Evolutionary conservation across 116 monocot species (phyloP).

Genomic region (Papilionanthe hybrid): DNA sequence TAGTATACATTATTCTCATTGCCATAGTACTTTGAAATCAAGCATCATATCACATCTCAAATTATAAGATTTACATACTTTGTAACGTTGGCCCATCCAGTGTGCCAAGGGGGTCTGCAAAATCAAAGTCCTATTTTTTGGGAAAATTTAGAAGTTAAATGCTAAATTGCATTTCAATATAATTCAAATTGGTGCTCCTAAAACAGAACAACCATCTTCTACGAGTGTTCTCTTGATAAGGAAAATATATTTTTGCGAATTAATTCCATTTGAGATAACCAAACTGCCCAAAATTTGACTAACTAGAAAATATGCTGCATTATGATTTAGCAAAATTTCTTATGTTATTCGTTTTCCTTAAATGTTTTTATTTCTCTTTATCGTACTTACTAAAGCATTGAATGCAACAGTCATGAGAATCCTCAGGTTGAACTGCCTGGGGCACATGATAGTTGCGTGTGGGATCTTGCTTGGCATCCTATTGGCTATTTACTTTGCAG

Average conservation of each 20-base stretch:
- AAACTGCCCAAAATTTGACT: not conserved
- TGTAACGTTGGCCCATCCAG: not conserved
- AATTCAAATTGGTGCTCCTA: not conserved
- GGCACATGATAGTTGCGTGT: slow-evolving; percentile 93
- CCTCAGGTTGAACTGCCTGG: slow-evolving; percentile 79
- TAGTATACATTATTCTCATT: not conserved
- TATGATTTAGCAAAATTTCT: not conserved
- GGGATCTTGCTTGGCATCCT: slow-evolving; percentile 99
- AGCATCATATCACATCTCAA: not conserved
- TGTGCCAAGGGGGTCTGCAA: not conserved
- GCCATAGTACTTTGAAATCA: not conserved
- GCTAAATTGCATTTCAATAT: not conserved
- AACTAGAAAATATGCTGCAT: not conserved
- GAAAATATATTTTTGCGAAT: not conserved
- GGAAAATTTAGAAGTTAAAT: not conserved
- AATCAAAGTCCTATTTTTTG: not conserved
- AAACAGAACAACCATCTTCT: not conserved
- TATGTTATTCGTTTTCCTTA: not conserved
- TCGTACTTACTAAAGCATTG: not conserved
- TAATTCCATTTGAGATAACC: not conserved
- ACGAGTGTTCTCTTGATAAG: not conserved
- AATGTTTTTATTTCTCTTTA: not conserved
- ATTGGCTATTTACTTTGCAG: slow-evolving; percentile 99
- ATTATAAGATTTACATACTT: not conserved
- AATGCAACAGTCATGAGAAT: slow-evolving; percentile 68